Percentiles rank a stretch among this genome's conserved stretches.
These are phyloP conservation scores for Eucalyptus regnans DNA, from an alignment of 345 rosid species.

Conservation along the genomic window DNA sequence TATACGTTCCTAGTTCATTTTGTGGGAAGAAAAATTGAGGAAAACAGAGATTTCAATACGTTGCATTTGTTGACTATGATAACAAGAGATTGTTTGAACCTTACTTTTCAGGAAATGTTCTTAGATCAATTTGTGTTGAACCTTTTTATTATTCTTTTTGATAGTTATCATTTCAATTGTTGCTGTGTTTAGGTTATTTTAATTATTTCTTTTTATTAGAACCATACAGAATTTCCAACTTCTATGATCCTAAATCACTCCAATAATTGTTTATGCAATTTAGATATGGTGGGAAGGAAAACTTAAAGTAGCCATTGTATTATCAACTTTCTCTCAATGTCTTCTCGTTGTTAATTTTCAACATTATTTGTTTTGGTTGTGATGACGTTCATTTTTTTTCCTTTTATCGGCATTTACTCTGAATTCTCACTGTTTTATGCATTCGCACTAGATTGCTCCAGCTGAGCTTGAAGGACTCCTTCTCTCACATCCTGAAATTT, in stretches of 20 bases:
- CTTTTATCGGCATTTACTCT: neutral
- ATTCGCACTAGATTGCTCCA: conserved; percentile 61
- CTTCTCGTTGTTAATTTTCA: neutral
- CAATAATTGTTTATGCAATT: neutral
- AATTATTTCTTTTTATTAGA: neutral
- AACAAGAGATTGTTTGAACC: neutral
- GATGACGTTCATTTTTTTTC: neutral
- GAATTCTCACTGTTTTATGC: neutral
- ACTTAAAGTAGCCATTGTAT: neutral
- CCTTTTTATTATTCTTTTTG: neutral
- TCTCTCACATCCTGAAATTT: conserved; percentile 73
- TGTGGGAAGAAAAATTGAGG: neutral
- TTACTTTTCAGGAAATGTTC: neutral
- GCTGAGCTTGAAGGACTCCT: conserved; percentile 97
- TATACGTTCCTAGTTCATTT: neutral
- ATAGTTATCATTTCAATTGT: neutral
- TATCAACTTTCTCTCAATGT: neutral
- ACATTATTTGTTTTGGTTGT: neutral
- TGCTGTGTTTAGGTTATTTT: neutral
- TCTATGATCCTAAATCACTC: neutral
- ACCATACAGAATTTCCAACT: neutral
- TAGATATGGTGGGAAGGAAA: neutral
- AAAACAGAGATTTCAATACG: neutral
- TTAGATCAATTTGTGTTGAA: neutral
- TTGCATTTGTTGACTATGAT: neutral